Percentiles rank a stretch among this genome's conserved stretches.
Evolutionary conservation across 176 grass and related monocot genomes (phyloP).

Genomic region (Poa pratensis): DNA sequence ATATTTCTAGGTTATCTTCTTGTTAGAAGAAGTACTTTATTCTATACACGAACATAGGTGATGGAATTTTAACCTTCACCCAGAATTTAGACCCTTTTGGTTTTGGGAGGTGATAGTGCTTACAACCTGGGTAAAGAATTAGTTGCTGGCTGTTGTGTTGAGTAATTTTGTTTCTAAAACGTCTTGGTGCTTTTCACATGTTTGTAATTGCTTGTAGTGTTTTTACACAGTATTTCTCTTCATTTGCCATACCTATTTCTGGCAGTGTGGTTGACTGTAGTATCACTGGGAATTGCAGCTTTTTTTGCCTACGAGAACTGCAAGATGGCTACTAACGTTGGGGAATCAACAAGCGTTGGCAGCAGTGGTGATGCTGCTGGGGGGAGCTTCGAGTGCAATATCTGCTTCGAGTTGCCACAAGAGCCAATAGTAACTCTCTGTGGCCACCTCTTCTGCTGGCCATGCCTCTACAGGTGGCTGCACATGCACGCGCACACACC

Average conservation of each 20-base stretch:
- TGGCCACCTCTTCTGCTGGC: slow-evolving; percentile 94
- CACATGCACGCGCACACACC: slow-evolving; percentile 67
- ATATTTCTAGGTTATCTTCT: neutral
- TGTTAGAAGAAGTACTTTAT: neutral
- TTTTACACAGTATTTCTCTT: too few relatives aligned
- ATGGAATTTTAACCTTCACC: neutral
- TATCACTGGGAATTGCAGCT: slow-evolving; percentile 34
- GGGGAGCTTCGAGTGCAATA: slow-evolving; percentile 87
- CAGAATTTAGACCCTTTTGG: neutral
- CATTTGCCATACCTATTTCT: neutral
- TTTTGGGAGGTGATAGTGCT: neutral
- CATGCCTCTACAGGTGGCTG: slow-evolving; percentile 93
- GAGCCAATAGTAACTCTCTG: slow-evolving; percentile 93
- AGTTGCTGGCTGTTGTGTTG: neutral
- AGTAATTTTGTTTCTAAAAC: neutral
- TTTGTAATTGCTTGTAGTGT: neutral
- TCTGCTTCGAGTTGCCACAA: slow-evolving; percentile 92
- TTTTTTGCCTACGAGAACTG: neutral
- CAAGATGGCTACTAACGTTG: slow-evolving; percentile 62
- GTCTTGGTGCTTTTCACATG: neutral
- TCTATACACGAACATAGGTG: neutral
- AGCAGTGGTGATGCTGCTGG: slow-evolving; percentile 50
- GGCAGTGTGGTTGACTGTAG: neutral
- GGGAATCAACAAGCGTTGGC: slow-evolving; percentile 50
- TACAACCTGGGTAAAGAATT: too few relatives aligned